Evolutionary conservation across 352 stramenopile species (phyloP), one percentile per base, ranked within the genome.

Genomic region (Globisporangium takayamanum): DNA sequence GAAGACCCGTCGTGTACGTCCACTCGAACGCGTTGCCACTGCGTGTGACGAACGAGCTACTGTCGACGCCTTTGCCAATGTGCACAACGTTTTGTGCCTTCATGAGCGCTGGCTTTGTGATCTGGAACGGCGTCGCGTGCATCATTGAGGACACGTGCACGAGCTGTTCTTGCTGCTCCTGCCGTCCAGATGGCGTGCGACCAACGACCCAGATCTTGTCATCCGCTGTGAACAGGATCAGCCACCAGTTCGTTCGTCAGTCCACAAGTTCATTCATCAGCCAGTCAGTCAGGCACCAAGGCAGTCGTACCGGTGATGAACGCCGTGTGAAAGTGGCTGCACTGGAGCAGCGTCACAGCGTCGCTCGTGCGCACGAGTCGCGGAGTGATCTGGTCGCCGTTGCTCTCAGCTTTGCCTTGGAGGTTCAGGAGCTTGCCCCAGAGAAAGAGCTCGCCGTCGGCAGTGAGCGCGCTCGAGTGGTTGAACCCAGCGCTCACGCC

Each of bases 381-480:
- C 41, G 85, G 85, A 20, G 70, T 83, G 55, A 92, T 70, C 59
- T 94, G 85, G 53, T 94, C 85, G 41, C 72, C 73, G 45, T 77
- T 71, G 44, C 62, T 84, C 49, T 87, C 75, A 1, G 63, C 64
- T 57, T 86, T 87, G 53, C 76, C 76, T 53, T 88, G 74, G 12
- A 77, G 69, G 44, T 90, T 85, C 12, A 93, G 61, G 50, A 94
- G 44, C 64, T 96, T 96, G 12, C 87, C 87, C 87, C 87, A 96
- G 44, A 93, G 18, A 46, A 83, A 96, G 33, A 96, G 61, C 62
- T 92, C 80, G 28, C 87, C 84, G 42, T 93, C 79, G 50, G 74
- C 76, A 33, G 80, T 86, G 47, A 91, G 47, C 28, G 82, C 84
- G 26, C 70, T 84, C 25, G 81, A 92, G 62, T 88, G 68, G 62